Percentiles rank a stretch among this genome's conserved stretches.
Conservation (phyloP, 108 stramenopile species). For the Fragilaria radians region DNA sequence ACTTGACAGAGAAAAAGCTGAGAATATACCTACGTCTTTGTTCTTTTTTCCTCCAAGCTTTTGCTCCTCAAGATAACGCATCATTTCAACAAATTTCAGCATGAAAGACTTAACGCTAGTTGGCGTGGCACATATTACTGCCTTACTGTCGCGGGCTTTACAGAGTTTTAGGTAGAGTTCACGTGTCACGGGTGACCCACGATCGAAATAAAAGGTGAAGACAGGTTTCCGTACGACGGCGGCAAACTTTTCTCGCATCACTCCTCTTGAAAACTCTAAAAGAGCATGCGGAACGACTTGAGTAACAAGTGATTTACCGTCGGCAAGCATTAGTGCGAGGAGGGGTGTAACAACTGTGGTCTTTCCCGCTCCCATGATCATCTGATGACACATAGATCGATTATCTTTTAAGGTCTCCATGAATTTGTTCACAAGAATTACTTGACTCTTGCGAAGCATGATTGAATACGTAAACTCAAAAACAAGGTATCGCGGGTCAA, state of each 20-base stretch:
- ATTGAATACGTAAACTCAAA: constrained; percentile 97
- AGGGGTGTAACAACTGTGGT: constrained; percentile 99
- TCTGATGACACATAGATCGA: constrained; percentile 95
- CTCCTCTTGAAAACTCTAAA: constrained; percentile 92
- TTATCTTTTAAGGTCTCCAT: constrained; percentile 58
- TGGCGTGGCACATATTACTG: constrained; percentile 95
- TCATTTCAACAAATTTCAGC: constrained; percentile 97
- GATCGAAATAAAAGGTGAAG: constrained; percentile 95
- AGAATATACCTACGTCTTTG: constrained; percentile 40
- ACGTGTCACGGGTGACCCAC: constrained; percentile 87
- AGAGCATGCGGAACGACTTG: constrained; percentile 98
- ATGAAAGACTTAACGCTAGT: constrained; percentile 96
- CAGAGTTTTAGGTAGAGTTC: constrained; percentile 91
- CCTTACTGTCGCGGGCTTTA: constrained; percentile 89
- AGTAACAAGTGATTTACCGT: constrained; percentile 89
- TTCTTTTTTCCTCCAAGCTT: constrained; percentile 50
- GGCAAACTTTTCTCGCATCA: constrained; percentile 96
- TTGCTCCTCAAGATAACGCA: constrained; percentile 88
- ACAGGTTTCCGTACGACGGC: constrained; percentile 95
- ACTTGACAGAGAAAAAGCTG: constrained; percentile 69
- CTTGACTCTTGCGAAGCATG: constrained; percentile 94
- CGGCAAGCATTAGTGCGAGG: constrained; percentile 94
- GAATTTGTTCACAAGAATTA: constrained; percentile 93
- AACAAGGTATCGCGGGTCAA: constrained; percentile 95
- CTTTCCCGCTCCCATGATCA: constrained; percentile 99